Evolutionary conservation across 2,329 filamentous ascomycete species (phyloP), one percentile per base, ranked within the genome.

Genomic region (Fusarium sacchari): DNA sequence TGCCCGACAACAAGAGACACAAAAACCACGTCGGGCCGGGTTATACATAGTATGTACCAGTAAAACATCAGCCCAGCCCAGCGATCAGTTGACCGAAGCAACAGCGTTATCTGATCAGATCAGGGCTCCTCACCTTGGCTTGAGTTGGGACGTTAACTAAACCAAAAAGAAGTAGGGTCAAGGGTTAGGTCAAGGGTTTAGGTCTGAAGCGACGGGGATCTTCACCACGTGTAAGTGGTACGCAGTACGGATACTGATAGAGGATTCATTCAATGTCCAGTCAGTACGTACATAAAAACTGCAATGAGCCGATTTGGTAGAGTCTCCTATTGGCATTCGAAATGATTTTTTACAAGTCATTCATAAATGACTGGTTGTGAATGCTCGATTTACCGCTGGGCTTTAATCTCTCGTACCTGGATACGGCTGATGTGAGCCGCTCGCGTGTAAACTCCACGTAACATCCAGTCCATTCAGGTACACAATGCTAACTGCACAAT

Each of bases 41-140:
- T 39, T 58, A 55, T 66, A n/a, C n/a, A n/a, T n/a, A n/a, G n/a
- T n/a, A n/a, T n/a, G n/a, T n/a, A n/a, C n/a, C n/a, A n/a, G n/a
- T n/a, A 40, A 58, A 74, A 61, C 42, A 60, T 66, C 57, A 66
- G 60, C 44, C 57, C 64, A 72, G 34, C 44, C 46, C 46, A 64
- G 62, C 24, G 61, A 62, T 50, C 47, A 43, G 36, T 60, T 64
- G 47, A 64, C 58, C 49, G 44, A 60, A 40, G 43, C 53, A 56
- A 56, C 46, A 71, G 62, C 37, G 67, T 74, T 73, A 73, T 73
- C 71, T 61, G 71, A 74, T 73, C 71, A 57, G 71, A 74, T 68
- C 62, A 64, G 67, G 58, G 59, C 37, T 73, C 28, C 49, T 74
- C 70, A 66, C 60, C 71, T 71, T 67, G 64, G 63, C 64, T 46